phyloP scores from a whole-genome alignment of 169 alveolate genomes.

The Plasmodium gonderi region DNA sequence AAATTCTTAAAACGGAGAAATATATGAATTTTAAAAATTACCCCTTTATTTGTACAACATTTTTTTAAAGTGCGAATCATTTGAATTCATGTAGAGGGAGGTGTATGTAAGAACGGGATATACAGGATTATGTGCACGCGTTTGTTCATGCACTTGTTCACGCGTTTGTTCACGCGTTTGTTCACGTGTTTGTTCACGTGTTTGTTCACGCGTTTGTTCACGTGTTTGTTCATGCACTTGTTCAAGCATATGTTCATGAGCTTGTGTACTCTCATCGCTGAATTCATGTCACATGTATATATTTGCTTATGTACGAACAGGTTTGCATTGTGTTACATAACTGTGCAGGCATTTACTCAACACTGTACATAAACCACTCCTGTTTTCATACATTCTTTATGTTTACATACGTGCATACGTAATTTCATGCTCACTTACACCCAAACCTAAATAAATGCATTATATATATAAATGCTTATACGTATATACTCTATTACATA shows the following conservation, averaged over 20 bases:
- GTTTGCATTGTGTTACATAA: neutral
- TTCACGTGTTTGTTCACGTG: too few relatives aligned
- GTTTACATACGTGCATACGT: neutral
- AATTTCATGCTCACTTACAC: neutral
- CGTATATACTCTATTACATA: neutral
- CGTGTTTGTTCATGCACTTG: too few relatives aligned
- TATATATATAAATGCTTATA: neutral
- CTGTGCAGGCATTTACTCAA: neutral
- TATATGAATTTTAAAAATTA: neutral
- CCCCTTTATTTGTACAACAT: neutral
- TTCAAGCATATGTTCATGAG: too few relatives aligned
- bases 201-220: too few relatives aligned
- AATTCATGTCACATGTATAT: neutral
- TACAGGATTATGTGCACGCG: too few relatives aligned
- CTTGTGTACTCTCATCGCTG: neutral
- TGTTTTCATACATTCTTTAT: neutral
- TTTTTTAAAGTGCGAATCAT: too few relatives aligned
- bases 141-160: too few relatives aligned
- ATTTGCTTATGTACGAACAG: neutral
- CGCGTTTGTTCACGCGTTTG: too few relatives aligned
- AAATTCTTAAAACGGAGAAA: too few relatives aligned
- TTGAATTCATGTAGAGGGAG: too few relatives aligned
- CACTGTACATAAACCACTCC: neutral
- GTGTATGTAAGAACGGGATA: too few relatives aligned
- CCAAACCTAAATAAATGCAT: too few relatives aligned